Evolutionary conservation across 2,329 filamentous ascomycete species (phyloP).

Genomic region (Hypoxylon sp.): DNA sequence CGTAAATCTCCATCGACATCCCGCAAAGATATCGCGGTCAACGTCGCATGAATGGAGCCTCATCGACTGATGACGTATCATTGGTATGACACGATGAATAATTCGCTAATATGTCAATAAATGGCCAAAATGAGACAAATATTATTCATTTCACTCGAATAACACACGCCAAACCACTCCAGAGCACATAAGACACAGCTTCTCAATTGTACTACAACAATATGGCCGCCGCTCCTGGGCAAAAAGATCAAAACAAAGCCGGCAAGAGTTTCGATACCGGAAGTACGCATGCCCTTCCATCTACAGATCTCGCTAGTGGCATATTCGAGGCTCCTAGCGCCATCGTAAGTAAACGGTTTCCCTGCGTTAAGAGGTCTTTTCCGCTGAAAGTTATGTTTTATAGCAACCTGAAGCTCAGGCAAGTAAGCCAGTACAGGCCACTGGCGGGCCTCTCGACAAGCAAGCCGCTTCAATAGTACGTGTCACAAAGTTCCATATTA

Average conservation of each 20-base stretch:
- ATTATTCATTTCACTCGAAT: neutral
- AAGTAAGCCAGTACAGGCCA: constrained; percentile 4
- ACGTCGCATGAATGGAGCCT: constrained; percentile 19
- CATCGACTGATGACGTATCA: constrained; percentile 24
- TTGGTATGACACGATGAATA: constrained; percentile 1
- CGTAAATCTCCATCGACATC: constrained; percentile 16
- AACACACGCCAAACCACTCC: neutral
- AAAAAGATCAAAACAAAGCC: constrained; percentile 26
- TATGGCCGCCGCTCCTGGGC: constrained; percentile 12
- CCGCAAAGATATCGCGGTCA: constrained; percentile 2
- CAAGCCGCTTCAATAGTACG: constrained; percentile 16
- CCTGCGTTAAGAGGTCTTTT: neutral
- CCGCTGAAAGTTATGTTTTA: neutral
- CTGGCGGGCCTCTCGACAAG: constrained; percentile 22
- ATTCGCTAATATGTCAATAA: neutral
- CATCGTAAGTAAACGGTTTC: constrained; percentile 12
- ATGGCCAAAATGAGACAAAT: neutral
- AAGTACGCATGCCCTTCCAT: constrained; percentile 23
- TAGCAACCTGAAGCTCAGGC: constrained; percentile 23
- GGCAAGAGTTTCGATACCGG: constrained; percentile 49
- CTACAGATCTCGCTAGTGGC: constrained; percentile 26
- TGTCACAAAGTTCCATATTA: neutral
- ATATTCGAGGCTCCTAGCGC: constrained; percentile 30
- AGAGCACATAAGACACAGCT: neutral
- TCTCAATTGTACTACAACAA: constrained; percentile 1